Evolutionary conservation across 176 grass and related monocot genomes (phyloP).

Genomic region (Dendrocalamus sinicus): DNA sequence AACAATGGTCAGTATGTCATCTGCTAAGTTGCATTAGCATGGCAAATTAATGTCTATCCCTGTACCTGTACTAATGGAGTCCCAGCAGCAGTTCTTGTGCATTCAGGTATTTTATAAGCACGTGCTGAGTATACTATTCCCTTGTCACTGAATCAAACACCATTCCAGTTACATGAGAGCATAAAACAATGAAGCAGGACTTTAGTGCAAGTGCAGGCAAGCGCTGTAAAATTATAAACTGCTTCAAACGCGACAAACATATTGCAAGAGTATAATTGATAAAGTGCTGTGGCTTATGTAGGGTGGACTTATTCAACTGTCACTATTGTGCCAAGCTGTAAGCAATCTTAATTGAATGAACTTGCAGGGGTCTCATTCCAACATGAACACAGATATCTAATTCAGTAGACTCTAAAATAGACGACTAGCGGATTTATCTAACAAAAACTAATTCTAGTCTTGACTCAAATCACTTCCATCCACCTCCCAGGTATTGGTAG

Average conservation of each 20-base stretch:
- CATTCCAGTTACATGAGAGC: slow-evolving; percentile 36
- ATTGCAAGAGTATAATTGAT: neutral
- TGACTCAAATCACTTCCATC: neutral
- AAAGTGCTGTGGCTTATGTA: slow-evolving; percentile 6
- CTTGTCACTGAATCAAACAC: slow-evolving; percentile 72
- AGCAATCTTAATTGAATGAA: slow-evolving; percentile 24
- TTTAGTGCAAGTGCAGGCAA: neutral
- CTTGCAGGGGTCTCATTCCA: slow-evolving; percentile 10
- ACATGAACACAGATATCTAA: neutral
- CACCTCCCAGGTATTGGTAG: neutral
- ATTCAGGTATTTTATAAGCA: slow-evolving; percentile 93
- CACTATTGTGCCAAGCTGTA: slow-evolving; percentile 21
- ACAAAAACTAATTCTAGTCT: neutral
- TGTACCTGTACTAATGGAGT: slow-evolving; percentile 88
- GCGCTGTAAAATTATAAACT: neutral
- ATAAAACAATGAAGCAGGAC: neutral
- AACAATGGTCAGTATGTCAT: slow-evolving; percentile 34
- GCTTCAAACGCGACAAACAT: neutral
- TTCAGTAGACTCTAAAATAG: neutral
- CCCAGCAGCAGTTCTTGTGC: slow-evolving; percentile 82
- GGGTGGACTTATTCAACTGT: neutral
- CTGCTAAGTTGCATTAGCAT: slow-evolving; percentile 25
- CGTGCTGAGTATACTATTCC: slow-evolving; percentile 93
- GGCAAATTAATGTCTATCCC: slow-evolving; percentile 23
- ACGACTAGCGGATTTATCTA: neutral